Evolutionary conservation across 2,329 filamentous ascomycete genomes (phyloP), one percentile per base, ranked within the genome.

Genomic region (Lachnellula occidentalis): DNA sequence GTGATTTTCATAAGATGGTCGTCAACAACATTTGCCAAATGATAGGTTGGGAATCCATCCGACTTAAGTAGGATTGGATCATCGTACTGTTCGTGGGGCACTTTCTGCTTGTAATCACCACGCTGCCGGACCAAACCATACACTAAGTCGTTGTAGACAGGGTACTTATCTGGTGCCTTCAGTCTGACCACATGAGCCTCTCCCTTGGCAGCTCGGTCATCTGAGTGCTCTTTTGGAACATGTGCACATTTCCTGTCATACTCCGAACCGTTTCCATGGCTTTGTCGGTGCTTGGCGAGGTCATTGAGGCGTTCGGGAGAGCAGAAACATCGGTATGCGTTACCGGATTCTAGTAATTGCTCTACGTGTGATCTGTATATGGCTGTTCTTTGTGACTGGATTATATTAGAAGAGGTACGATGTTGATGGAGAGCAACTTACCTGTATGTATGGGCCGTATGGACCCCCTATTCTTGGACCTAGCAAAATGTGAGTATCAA

Each of bases 1-100:
- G 92, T 96, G 62, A 99, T 95, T 56, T 89, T 76, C 94, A 99
- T 99, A 57, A 87, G 77, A 70, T 96, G 90, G 67, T 99, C 94
- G 67, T 99, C 94, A 4, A 99, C 86, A 8, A 99, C 92, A 67
- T 97, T 99, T 4, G 94, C 94, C 58, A 99, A 86, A 71, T 99
- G 94, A 67, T 99, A 99, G 0, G 95, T 99, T 0, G 94, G 94
- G 60, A 88, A 88, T 0, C 91, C 92, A 68, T 99, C 94, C 0
- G 85, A 86, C 71, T 99, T 99, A 57, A 96, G 76, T 41, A 99
- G 76, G 57, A 99, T 88, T 19, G 91, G 92, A 66, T 97, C 92
- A 61, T 94, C 90, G 59, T 78, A 86, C 22, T 54, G 59, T n/a
- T 37, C 51, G 22, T 51, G 51, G 34, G 77, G 36, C 71, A 72